Percentiles rank a stretch among this genome's conserved stretches.
Conservation (phyloP, 2,329 filamentous ascomycete genomes). For the Zymoseptoria tritici region DNA sequence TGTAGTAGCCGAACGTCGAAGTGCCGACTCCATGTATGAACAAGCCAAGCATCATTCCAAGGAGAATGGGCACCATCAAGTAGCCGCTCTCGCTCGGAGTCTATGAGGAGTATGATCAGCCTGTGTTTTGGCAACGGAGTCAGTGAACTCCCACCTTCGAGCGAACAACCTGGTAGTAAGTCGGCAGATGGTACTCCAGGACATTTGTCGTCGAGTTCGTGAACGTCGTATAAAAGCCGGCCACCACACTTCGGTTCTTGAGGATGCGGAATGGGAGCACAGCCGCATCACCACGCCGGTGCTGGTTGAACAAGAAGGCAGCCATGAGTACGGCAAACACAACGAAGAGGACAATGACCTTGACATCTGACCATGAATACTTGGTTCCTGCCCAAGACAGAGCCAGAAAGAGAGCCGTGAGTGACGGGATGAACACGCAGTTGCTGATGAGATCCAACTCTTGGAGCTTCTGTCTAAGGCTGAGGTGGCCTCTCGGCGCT, state of each 20-base stretch:
- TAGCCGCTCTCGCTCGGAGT: conserved; percentile 7
- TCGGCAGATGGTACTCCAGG: conserved; percentile 2
- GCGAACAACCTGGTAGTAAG: conserved; percentile 1
- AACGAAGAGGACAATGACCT: conserved; percentile 30
- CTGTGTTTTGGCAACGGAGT: not conserved
- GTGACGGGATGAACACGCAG: conserved; percentile 27
- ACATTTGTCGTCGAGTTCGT: not conserved
- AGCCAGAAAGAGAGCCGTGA: conserved; percentile 25
- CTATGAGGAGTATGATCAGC: not conserved
- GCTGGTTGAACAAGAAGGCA: conserved; percentile 29
- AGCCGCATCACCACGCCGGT: conserved; percentile 26
- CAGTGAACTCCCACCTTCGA: not conserved
- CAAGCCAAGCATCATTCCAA: conserved; percentile 10
- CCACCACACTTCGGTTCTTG: conserved; percentile 22
- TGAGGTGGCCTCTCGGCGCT: conserved; percentile 1
- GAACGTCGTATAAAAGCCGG: conserved; percentile 10
- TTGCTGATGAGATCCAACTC: conserved; percentile 31
- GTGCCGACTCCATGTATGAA: conserved; percentile 10
- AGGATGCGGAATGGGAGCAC: conserved; percentile 30
- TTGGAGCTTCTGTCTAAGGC: conserved; percentile 14
- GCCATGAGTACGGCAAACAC: conserved; percentile 27
- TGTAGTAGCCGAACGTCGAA: conserved; percentile 28
- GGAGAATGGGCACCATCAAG: conserved; percentile 14
- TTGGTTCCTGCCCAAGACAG: conserved; percentile 32
- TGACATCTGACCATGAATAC: conserved; percentile 29